These are phyloP conservation scores for Acacia concinna DNA, from an alignment of 331 rosid genomes.

Conservation along the genomic window DNA sequence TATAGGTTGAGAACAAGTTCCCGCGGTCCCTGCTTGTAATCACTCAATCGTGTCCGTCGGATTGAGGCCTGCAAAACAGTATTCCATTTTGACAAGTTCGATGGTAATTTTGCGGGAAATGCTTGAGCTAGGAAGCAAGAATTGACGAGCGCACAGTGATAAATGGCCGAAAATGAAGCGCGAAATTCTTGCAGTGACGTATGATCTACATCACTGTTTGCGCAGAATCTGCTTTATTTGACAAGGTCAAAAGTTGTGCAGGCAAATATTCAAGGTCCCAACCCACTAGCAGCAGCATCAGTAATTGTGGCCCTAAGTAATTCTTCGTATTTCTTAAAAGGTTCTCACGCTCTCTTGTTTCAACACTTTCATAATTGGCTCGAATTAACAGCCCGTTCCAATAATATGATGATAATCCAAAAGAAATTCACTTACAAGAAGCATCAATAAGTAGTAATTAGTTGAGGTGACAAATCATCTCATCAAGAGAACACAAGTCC, in stretches of 20 bases:
- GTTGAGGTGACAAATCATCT: too few species aligned
- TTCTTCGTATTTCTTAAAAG: neutral
- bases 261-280: neutral
- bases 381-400: neutral
- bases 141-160: neutral
- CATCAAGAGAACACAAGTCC: too few species aligned
- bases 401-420: neutral
- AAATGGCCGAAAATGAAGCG: neutral
- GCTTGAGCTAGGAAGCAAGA: neutral
- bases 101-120: neutral
- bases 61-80: neutral
- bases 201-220: neutral
- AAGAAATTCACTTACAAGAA: neutral
- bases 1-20: neutral
- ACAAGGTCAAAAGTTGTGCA: slow-evolving; percentile 29
- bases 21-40: neutral
- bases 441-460: neutral
- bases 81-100: neutral
- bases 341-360: neutral
- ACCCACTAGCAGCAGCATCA: neutral
- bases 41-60: slow-evolving; percentile 15
- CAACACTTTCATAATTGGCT: neutral
- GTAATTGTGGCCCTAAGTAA: neutral
- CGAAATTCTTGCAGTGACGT: slow-evolving; percentile 4
- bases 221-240: neutral